Base-by-base conservation (phyloP, 352 stramenopile species). In the Phytophthora capsici region DNA sequence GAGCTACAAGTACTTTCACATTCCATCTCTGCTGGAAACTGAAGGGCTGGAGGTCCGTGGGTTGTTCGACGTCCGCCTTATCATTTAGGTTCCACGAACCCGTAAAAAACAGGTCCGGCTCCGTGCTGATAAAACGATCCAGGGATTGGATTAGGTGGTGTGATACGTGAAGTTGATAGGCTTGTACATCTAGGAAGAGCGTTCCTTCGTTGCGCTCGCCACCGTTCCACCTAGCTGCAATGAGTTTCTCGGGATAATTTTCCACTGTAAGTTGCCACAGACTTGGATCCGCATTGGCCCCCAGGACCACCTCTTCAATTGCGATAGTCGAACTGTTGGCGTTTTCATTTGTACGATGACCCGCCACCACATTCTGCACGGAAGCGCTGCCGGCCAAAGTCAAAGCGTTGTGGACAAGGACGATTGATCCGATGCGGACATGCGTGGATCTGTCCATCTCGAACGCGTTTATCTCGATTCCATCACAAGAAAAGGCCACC, bases 221-320 rank as follows among this genome's bases (percentile, higher is more conserved):
- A 46, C 72, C 72, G 45, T 66, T 76, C 86, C 86, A 95, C 9
- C 80, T 66, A 32, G 73, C 77, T 37, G 77, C 77, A 37, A 95
- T 43, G 6, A 93, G 28, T 30, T 89, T 91, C 20, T 93, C 82
- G 13, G 82, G 80, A 34, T 88, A 88, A 23, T 89, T 94, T 14
- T 90, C 82, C 12, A 89, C 75, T 34, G 69, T 64, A 9, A 92
- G 40, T 65, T 93, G 85, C 87, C 87, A 95, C 32, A 86, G 57
- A 19, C 64, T 75, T 55, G 87, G 87, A 41, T 95, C 87, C 14
- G 60, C 72, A 61, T 85, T 79, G 6, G 75, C 78, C 13, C 83
- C 87, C 65, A 93, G 82, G 1, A 95, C 57, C 14, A 94, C 75
- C 63, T 89, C 70, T 80, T 95, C 87, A 3, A 48, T 60, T 16